phyloP scores from a whole-genome alignment of 1,284 basidiomycete genomes.

The Austropuccinia psidii region DNA sequence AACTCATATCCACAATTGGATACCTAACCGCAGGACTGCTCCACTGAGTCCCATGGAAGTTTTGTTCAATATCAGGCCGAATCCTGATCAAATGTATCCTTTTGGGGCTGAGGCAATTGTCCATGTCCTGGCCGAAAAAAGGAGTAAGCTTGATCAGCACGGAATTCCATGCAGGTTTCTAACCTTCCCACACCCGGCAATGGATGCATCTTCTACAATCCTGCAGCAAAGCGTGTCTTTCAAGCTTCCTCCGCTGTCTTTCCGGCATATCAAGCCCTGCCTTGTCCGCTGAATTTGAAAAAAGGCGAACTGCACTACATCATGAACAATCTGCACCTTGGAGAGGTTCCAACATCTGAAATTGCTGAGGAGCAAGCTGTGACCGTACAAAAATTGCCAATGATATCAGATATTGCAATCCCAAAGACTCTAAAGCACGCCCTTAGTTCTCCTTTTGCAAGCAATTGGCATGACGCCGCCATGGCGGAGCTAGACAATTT shows the following conservation, averaged over 20 bases:
- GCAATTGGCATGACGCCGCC: neutral
- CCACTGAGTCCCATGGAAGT: neutral
- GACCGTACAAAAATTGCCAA: neutral
- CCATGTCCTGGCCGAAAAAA: neutral
- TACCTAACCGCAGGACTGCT: neutral
- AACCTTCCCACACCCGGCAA: neutral
- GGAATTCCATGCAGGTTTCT: neutral
- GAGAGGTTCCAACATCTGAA: neutral
- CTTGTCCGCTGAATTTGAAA: neutral
- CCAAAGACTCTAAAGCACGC: neutral
- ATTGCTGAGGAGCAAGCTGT: neutral
- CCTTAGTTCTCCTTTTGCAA: neutral
- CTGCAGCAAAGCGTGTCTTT: neutral
- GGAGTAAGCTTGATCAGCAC: neutral
- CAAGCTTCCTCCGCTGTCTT: neutral
- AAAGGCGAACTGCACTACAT: too few relatives aligned
- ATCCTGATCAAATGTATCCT: neutral
- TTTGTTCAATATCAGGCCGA: neutral
- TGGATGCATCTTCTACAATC: neutral
- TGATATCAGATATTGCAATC: neutral
- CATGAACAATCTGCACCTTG: neutral
- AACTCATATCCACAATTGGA: neutral
- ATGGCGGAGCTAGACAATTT: neutral
- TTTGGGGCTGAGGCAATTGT: constrained; percentile 1
- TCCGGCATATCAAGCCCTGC: neutral